phyloP scores from a whole-genome alignment of 2,329 filamentous ascomycete genomes.

The Pseudomassariella vexata region DNA sequence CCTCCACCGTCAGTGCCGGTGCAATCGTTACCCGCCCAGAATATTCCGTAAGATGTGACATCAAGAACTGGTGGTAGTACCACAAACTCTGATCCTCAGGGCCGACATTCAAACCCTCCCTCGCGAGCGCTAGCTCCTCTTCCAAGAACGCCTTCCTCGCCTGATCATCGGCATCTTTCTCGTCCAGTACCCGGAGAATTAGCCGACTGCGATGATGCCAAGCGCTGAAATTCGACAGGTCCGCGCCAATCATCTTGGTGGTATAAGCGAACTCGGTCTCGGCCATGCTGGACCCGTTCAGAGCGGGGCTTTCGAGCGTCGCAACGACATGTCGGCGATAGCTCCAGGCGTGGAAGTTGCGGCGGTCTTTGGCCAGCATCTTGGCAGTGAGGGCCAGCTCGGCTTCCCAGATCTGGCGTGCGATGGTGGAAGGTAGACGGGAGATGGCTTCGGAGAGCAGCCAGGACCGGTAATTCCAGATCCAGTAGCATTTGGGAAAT shows the following conservation, averaged over 20 bases:
- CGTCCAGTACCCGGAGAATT: constrained; percentile 68
- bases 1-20: constrained; percentile 52
- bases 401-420: constrained; percentile 70
- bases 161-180: constrained; percentile 58
- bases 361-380: constrained; percentile 79
- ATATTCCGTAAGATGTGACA: constrained; percentile 58
- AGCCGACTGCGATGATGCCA: constrained; percentile 90
- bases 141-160: constrained; percentile 67
- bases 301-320: constrained; percentile 58
- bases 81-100: constrained; percentile 93
- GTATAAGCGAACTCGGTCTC: constrained; percentile 86
- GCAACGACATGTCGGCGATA: constrained; percentile 77
- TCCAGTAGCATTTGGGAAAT: constrained; percentile 98
- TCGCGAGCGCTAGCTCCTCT: constrained; percentile 69
- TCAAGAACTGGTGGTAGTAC: constrained; percentile 91
- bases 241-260: constrained; percentile 75
- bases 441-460: constrained; percentile 66
- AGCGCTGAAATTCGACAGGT: constrained; percentile 93
- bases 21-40: constrained; percentile 53
- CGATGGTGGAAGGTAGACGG: constrained; percentile 48
- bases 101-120: constrained; percentile 76
- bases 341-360: constrained; percentile 96
- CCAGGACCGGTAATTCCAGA: constrained; percentile 96
- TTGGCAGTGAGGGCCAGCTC: constrained; percentile 79
- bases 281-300: constrained; percentile 57